Evolutionary conservation across 805 yeast genomes (phyloP).

Genomic region (Lipomyces yamanashiensis): DNA sequence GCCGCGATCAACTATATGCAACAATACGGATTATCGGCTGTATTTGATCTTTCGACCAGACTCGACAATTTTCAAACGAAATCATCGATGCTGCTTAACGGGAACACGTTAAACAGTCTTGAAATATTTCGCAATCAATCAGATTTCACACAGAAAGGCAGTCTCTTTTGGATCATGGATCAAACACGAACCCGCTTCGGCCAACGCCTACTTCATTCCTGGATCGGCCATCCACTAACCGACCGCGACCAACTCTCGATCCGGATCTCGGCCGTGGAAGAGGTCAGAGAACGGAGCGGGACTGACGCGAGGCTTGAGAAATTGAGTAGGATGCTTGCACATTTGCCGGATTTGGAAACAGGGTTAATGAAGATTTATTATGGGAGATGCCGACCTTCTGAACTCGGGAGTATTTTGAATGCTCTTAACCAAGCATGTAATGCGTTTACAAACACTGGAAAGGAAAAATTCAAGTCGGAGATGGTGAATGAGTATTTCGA

Average conservation of each 20-base stretch:
- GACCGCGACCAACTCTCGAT: slow-evolving; percentile 57
- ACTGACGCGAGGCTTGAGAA: slow-evolving; percentile 40
- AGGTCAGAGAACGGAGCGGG: slow-evolving; percentile 42
- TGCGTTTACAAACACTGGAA: slow-evolving; percentile 41
- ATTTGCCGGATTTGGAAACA: slow-evolving; percentile 62
- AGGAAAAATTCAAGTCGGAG: slow-evolving; percentile 46
- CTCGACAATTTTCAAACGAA: slow-evolving; percentile 56
- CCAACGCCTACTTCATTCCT: slow-evolving; percentile 61
- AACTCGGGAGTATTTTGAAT: slow-evolving; percentile 59
- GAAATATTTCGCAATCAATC: slow-evolving; percentile 76
- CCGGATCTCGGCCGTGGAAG: slow-evolving; percentile 66
- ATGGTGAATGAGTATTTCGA: slow-evolving; percentile 50
- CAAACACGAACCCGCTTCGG: slow-evolving; percentile 84
- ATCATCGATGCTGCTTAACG: slow-evolving; percentile 59
- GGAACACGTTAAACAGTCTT: slow-evolving; percentile 68
- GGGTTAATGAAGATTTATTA: slow-evolving; percentile 64
- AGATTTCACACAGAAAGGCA: slow-evolving; percentile 61
- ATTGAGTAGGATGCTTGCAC: slow-evolving; percentile 41
- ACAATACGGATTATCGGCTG: slow-evolving; percentile 64
- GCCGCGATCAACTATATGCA: slow-evolving; percentile 59
- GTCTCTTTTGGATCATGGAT: slow-evolving; percentile 78
- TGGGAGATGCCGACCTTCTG: slow-evolving; percentile 59
- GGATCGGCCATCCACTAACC: slow-evolving; percentile 78
- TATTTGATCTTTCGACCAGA: slow-evolving; percentile 59
- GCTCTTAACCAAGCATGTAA: slow-evolving; percentile 48